Base-by-base conservation (phyloP, 192 early-diverging fungal species). In the Entophlyctis luteolus region DNA sequence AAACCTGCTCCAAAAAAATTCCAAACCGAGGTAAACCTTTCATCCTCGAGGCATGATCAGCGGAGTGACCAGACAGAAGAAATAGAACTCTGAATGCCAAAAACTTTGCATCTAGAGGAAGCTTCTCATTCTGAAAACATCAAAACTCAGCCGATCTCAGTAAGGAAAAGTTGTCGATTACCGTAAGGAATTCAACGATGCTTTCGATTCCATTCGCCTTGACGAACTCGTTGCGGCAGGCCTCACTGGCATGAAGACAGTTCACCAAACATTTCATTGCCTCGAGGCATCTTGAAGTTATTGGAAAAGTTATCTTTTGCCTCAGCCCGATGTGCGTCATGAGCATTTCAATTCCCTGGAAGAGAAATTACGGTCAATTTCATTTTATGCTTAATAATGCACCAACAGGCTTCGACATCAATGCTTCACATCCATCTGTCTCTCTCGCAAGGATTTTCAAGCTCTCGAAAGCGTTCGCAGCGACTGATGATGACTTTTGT, bases 201-300 rank as follows among this genome's bases (percentile, higher is more conserved):
- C 55, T 35, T 3, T 69, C 52, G 14, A 79, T 62, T 18, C 83
- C 79, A 22, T 82, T 75, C 34, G 68, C 23, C 18, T 79, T 70
- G 23, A 79, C 72, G 50, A 89, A 78, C 20, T 67, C 59, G 1
- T 50, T 56, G 33, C 81, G 77, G 3, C 81, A 78, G 2, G 58
- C 46, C 2, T 77, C 79, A 2, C 82, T 75, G 22, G 87, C 73
- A 23, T 88, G 66, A 45, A 90, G 67, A n/a, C 77, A 73, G 58
- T 91, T 91, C 1, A 81, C 78, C 29, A 91, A 68, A 46, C 86
- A 87, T 33, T 89, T 91, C n/a, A 90, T 62, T 2, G 87, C 81
- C 62, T 81, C 81, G 29, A 80, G 25, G n/a, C n/a, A n/a, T n/a
- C n/a, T n/a, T n/a, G n/a, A n/a, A n/a, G n/a, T n/a, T n/a, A n/a